Evolutionary conservation across 2,329 filamentous ascomycete genomes (phyloP).

Genomic region (Westerdykella sp.): DNA sequence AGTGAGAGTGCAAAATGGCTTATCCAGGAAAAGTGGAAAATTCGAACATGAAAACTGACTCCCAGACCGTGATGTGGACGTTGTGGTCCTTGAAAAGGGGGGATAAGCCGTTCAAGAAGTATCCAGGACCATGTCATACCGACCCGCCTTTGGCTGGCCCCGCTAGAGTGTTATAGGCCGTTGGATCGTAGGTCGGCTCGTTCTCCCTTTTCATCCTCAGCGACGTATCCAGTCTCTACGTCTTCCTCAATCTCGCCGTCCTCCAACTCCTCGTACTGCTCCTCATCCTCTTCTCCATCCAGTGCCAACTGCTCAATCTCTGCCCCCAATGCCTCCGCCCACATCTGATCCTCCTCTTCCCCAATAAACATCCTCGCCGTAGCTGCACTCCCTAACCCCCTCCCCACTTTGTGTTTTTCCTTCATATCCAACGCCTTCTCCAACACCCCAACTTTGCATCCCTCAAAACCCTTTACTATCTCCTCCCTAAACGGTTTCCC

Average conservation of each 20-base stretch:
- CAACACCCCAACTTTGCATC: constrained; percentile 18
- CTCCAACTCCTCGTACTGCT: constrained; percentile 3
- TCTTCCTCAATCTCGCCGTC: background rate
- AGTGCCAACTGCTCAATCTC: background rate
- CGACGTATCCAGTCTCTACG: background rate
- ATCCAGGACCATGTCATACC: too few relatives aligned
- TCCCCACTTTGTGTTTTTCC: constrained; percentile 8
- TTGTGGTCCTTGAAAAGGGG: too few relatives aligned
- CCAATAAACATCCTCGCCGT: constrained; percentile 3
- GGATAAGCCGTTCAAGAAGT: too few relatives aligned
- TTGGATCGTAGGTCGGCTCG: too few relatives aligned
- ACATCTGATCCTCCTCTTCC: constrained; percentile 18
- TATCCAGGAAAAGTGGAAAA: too few relatives aligned
- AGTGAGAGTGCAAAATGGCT: too few relatives aligned
- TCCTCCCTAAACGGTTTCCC: constrained; percentile 2
- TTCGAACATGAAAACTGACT: too few relatives aligned
- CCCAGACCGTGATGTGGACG: too few relatives aligned
- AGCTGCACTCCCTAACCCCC: constrained; percentile 12
- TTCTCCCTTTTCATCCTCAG: too few relatives aligned
- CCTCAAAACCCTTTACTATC: background rate
- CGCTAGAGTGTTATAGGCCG: too few relatives aligned
- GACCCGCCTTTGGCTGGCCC: too few relatives aligned
- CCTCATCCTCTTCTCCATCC: constrained; percentile 19
- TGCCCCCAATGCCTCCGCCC: constrained; percentile 16
- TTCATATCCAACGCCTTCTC: constrained; percentile 22